A percentile compares a stretch with the other conserved stretches of the same genome.
These are phyloP conservation scores for Bacterosira constricta DNA, from an alignment of 108 stramenopile species.

Conservation along the genomic window DNA sequence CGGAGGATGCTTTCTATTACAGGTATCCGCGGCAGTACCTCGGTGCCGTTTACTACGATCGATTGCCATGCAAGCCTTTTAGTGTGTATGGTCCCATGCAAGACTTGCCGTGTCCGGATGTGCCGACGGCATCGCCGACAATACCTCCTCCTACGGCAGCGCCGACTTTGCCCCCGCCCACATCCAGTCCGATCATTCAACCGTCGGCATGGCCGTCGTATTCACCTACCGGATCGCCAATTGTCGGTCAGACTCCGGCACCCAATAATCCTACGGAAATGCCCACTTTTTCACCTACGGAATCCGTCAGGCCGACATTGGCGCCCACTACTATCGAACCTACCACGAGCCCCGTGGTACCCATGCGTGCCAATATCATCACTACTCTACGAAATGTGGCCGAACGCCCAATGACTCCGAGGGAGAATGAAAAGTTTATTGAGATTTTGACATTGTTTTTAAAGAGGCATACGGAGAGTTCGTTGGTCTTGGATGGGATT, in stretches of 20 bases:
- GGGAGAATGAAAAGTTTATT: too few relatives aligned
- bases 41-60: slow-evolving; percentile 14
- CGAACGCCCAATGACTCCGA: slow-evolving; percentile 7
- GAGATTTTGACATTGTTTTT: background rate
- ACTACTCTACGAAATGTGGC: slow-evolving; percentile 14
- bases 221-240: background rate
- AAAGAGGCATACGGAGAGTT: background rate
- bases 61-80: slow-evolving; percentile 31
- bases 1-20: background rate
- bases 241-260: background rate
- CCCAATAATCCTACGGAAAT: slow-evolving; percentile 2
- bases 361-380: slow-evolving; percentile 12
- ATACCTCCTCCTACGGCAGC: too few relatives aligned
- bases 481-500: slow-evolving; percentile 7
- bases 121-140: too few relatives aligned
- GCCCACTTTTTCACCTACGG: slow-evolving; percentile 10
- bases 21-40: slow-evolving; percentile 1
- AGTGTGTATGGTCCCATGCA: slow-evolving; percentile 9
- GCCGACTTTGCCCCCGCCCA: slow-evolving; percentile 15
- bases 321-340: slow-evolving; percentile 12
- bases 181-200: background rate
- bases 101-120: slow-evolving; percentile 24
- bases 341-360: slow-evolving; percentile 22
- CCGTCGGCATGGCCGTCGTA: background rate
- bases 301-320: background rate